Conservation (phyloP, 805 yeast genomes). For the Zygoascus tannicola region DNA sequence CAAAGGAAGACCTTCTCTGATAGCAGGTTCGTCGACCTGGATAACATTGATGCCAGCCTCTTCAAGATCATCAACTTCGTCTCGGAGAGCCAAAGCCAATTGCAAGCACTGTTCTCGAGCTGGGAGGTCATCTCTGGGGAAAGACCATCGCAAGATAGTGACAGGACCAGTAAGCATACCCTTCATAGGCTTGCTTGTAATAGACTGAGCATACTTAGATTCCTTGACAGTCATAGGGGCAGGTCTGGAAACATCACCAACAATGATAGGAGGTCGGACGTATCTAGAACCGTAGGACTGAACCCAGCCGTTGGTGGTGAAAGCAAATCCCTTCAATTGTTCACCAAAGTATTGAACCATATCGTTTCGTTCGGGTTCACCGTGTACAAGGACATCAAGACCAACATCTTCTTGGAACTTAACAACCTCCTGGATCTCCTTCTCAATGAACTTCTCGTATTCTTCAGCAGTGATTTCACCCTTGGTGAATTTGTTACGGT, state of each 20-base stretch:
- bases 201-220: conserved; percentile 96
- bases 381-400: conserved; percentile 96
- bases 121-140: conserved; percentile 98
- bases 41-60: conserved; percentile 96
- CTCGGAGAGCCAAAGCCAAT: conserved; percentile 95
- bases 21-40: conserved; percentile 99
- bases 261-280: conserved; percentile 98
- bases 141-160: conserved; percentile 99
- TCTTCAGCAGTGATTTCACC: conserved; percentile 93
- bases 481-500: conserved; percentile 97
- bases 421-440: conserved; percentile 92
- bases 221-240: conserved; percentile 97
- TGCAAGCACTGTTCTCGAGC: conserved; percentile 92
- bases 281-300: conserved; percentile 99
- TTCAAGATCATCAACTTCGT: conserved; percentile 97
- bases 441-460: conserved; percentile 92
- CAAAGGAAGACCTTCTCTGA: conserved; percentile 99
- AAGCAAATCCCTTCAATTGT: conserved; percentile 95
- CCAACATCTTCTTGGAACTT: conserved; percentile 99
- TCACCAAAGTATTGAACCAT: conserved; percentile 99
- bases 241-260: conserved; percentile 99
- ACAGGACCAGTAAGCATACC: conserved; percentile 99
- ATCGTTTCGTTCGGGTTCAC: conserved; percentile 99
- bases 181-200: conserved; percentile 93
- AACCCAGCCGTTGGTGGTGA: conserved; percentile 99